Base-by-base conservation (phyloP, 352 stramenopile genomes). In the Pythium myriotylum region DNA sequence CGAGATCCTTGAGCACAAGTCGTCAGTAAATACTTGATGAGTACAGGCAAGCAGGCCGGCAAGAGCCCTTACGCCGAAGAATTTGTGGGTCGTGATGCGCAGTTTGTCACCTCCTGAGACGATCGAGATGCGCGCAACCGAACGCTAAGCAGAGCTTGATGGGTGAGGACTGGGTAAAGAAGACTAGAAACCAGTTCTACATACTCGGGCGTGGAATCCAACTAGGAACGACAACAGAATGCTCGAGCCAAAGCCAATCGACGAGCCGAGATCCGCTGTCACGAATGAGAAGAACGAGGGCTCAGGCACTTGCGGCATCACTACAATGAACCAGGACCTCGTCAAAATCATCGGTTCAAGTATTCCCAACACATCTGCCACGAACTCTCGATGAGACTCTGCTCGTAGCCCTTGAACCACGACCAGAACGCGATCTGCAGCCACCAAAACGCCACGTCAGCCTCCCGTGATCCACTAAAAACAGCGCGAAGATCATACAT, bases 371-470 rank as follows among this genome's bases (percentile, higher is more conserved):
- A 26, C 8, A 7, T 0, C 17, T 49, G 2, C 7, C 10, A 79
- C 79, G 46, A 63, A 93, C 84, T 90, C 70, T 93, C 84, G 10
- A 88, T 68, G 1, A 93, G 73, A 71, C 84, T 91, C 61, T 90
- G 78, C 66, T 93, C 82, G 57, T 92, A 92, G n/a, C 86, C 86
- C 59, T 95, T 95, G 51, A 93, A 72, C 86, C 86, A 95, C 24
- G 84, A 93, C 86, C 86, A 95, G 52, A 95, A 95, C 22, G 86
- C 84, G 59, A 95, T 91, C 81, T 95, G 62, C 37, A 61, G 32
- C 53, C 41, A 20, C 23, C 48, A 6, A 20, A 24, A 41, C 26
- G 37, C 29, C n/a, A n/a, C n/a, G n/a, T n/a, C n/a, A n/a, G n/a
- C n/a, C n/a, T n/a, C n/a, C n/a, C n/a, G n/a, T 35, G 10, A 10